These are phyloP conservation scores for Lentinula sp. DNA, from an alignment of 768 basidiomycete genomes.

Conservation along the genomic window DNA sequence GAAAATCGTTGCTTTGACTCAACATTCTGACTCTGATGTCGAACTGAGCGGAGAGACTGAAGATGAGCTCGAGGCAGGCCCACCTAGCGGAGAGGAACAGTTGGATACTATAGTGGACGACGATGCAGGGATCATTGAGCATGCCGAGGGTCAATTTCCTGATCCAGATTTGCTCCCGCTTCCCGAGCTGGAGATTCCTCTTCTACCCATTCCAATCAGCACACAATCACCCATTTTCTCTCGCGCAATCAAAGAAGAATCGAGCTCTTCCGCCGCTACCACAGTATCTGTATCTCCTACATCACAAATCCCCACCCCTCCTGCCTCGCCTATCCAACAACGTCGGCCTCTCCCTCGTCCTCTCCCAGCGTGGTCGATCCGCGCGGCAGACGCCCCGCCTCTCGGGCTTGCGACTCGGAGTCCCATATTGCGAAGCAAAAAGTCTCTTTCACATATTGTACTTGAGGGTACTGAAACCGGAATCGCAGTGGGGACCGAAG, in stretches of 20 bases:
- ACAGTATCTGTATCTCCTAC: constrained; percentile 12
- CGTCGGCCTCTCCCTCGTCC: not conserved
- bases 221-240: constrained; percentile 9
- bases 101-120: not conserved
- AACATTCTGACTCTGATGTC: not conserved
- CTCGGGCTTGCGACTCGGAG: constrained; percentile 23
- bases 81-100: not conserved
- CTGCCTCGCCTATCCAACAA: constrained; percentile 29
- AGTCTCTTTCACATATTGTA: not conserved
- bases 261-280: constrained; percentile 12
- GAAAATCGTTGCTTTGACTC: not conserved
- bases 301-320: constrained; percentile 37
- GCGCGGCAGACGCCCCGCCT: constrained; percentile 35
- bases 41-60: not conserved
- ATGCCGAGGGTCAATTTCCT: constrained; percentile 17
- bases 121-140: not conserved
- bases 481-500: not conserved
- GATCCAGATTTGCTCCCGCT: constrained; percentile 41
- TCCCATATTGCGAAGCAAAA: not conserved
- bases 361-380: constrained; percentile 32
- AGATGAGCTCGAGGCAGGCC: not conserved
- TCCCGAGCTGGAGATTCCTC: constrained; percentile 15
- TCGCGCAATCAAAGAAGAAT: constrained; percentile 11
- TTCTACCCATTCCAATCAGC: constrained; percentile 9
- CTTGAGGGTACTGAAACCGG: not conserved